Conservation (phyloP, 768 basidiomycete species). For the Leccinellum albellum region DNA sequence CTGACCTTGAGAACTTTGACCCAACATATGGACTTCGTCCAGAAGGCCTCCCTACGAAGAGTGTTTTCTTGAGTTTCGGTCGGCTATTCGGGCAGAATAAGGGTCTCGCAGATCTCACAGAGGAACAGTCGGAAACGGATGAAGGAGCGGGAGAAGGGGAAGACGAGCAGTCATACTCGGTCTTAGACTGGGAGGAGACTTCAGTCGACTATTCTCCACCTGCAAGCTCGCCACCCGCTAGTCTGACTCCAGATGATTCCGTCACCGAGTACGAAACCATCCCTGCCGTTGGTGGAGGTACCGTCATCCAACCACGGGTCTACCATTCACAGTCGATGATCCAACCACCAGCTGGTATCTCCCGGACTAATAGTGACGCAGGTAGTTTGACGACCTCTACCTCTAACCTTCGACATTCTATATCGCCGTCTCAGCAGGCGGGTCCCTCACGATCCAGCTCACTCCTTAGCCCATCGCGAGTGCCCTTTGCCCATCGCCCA, state of each 20-base stretch:
- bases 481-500: conserved; percentile 15
- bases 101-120: conserved; percentile 76
- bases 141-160: conserved; percentile 38
- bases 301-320: conserved; percentile 78
- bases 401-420: not conserved
- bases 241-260: conserved; percentile 40
- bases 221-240: conserved; percentile 45
- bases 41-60: conserved; percentile 83
- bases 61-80: conserved; percentile 75
- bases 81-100: conserved; percentile 65
- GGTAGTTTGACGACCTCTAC: conserved; percentile 43
- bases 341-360: conserved; percentile 38
- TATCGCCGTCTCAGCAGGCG: conserved; percentile 8
- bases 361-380: conserved; percentile 38
- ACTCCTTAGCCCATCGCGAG: conserved; percentile 6
- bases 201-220: conserved; percentile 45
- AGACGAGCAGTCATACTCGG: conserved; percentile 48
- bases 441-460: conserved; percentile 31
- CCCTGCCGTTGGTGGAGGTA: conserved; percentile 89
- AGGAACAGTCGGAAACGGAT: conserved; percentile 48
- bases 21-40: conserved; percentile 95
- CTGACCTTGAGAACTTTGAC: conserved; percentile 80
- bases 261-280: conserved; percentile 78
- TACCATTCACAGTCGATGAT: conserved; percentile 83
- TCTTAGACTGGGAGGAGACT: conserved; percentile 68